Evolutionary conservation across 148 eudicot species (phyloP).

Genomic region (Mesembryanthemum crystallinum): DNA sequence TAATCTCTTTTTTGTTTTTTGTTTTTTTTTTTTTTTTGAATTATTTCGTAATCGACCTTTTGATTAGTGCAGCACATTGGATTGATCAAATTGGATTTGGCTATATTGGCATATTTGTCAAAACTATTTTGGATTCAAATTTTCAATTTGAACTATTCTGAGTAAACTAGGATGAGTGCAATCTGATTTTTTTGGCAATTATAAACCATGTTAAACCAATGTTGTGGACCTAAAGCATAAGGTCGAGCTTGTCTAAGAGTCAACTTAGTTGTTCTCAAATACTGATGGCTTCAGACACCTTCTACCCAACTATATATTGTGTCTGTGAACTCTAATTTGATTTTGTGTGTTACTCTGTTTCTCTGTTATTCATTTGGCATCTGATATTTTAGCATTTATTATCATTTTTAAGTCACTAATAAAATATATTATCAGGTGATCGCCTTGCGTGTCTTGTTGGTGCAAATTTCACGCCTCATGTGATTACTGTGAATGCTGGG

Average conservation of each 20-base stretch:
- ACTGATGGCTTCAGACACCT: no score
- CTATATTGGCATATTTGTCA: not conserved
- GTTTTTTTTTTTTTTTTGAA: not conserved
- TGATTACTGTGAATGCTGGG: conserved; percentile 74
- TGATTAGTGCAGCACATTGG: not conserved
- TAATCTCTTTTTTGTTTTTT: not conserved
- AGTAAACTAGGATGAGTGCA: not conserved
- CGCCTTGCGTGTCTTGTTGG: conserved; percentile 48
- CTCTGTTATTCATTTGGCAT: not conserved
- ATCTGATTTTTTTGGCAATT: no score
- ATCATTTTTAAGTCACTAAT: conserved; percentile 12
- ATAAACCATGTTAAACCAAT: no score
- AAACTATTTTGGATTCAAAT: not conserved
- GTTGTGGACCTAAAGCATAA: no score
- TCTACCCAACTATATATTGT: no score
- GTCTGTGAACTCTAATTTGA: not conserved
- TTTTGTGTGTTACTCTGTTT: not conserved
- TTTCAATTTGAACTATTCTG: not conserved
- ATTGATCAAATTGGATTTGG: not conserved
- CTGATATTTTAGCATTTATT: not conserved
- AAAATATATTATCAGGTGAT: conserved; percentile 37
- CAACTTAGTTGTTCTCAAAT: no score
- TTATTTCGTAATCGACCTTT: not conserved
- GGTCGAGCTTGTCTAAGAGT: no score
- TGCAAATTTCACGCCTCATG: conserved; percentile 76